phyloP scores from a whole-genome alignment of 495 filamentous ascomycete species.

The Schizothecium vesticola region DNA sequence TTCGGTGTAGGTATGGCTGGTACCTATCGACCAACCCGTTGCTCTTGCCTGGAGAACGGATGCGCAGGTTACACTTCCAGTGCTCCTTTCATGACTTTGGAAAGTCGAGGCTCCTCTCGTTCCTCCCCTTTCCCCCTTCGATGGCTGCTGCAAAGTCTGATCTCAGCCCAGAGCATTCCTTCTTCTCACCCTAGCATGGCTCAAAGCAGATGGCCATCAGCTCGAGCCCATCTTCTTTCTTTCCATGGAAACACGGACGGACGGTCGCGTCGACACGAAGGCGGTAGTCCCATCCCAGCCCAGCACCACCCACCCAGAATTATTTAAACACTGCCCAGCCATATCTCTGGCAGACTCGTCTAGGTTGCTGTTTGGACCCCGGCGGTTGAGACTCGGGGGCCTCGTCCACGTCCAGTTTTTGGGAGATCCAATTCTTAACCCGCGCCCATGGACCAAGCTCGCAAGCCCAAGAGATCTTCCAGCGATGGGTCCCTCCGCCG shows the following conservation, averaged over 20 bases:
- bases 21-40: neutral
- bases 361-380: neutral
- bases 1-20: neutral
- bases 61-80: neutral
- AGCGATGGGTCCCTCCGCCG: conserved; percentile 39
- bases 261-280: neutral
- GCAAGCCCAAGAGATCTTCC: conserved; percentile 31
- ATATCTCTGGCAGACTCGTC: neutral
- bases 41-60: neutral
- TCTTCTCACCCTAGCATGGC: neutral
- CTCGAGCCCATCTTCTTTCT: neutral
- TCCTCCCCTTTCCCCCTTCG: neutral
- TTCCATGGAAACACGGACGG: neutral
- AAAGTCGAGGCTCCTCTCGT: neutral
- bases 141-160: neutral
- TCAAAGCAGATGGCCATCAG: neutral
- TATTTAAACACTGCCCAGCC: neutral
- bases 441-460: conserved; percentile 33
- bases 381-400: neutral
- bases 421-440: neutral
- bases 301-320: neutral
- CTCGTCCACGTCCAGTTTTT: neutral
- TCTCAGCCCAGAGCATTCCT: neutral
- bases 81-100: neutral
- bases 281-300: neutral